A percentile compares a stretch with the other conserved stretches of the same genome.
These are phyloP conservation scores for Corymbia maculata DNA, from an alignment of 345 rosid species.

Conservation along the genomic window DNA sequence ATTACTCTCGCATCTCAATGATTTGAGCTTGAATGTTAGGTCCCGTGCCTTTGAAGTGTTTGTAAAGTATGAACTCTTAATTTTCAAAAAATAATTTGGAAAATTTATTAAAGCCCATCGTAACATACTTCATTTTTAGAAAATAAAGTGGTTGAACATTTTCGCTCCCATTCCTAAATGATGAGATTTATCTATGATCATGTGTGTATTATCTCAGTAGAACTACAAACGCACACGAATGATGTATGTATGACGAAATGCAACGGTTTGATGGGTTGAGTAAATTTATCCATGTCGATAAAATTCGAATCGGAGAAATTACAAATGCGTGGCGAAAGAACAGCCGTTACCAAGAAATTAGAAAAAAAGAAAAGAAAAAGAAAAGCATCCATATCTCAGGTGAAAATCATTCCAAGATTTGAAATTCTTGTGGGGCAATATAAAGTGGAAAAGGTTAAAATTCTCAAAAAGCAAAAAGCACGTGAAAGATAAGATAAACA, in stretches of 20 bases:
- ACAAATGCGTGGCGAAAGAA: background rate
- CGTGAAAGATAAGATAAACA: background rate
- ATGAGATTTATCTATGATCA: background rate
- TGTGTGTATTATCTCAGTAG: fast-evolving
- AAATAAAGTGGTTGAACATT: background rate
- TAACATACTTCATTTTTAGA: background rate
- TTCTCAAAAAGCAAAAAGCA: background rate
- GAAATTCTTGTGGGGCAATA: fast-evolving
- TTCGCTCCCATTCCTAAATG: background rate
- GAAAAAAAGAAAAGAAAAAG: background rate
- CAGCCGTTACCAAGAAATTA: background rate
- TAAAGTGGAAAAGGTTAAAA: background rate
- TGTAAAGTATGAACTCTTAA: too few relatives aligned
- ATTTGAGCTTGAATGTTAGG: too few relatives aligned
- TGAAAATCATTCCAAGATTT: background rate
- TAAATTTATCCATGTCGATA: fast-evolving
- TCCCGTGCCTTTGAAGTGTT: too few relatives aligned
- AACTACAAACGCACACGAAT: background rate
- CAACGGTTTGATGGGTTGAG: background rate
- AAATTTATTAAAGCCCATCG: too few relatives aligned
- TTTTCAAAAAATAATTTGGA: background rate
- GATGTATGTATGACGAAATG: too few relatives aligned
- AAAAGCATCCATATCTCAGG: background rate
- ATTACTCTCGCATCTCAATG: too few relatives aligned
- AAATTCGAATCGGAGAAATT: background rate